A percentile compares a stretch with the other conserved stretches of the same genome.
These are phyloP conservation scores for Hygrophorus russula DNA, from an alignment of 768 basidiomycete genomes.

Conservation along the genomic window DNA sequence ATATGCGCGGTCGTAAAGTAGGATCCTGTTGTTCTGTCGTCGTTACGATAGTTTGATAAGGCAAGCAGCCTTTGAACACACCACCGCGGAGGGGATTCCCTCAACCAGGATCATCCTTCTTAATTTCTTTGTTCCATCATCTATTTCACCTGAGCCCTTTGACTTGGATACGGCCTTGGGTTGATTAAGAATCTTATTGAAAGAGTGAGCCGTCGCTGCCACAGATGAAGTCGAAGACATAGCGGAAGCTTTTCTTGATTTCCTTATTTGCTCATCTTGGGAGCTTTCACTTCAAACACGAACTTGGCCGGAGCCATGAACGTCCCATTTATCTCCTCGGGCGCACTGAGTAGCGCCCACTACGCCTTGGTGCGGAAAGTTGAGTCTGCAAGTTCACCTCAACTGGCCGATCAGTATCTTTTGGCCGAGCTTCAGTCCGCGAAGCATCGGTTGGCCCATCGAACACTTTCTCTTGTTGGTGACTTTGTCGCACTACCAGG, in stretches of 20 bases:
- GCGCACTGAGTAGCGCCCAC: slow-evolving; percentile 64
- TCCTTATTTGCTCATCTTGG: not conserved
- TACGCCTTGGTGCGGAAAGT: slow-evolving; percentile 67
- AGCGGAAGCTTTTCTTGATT: not conserved
- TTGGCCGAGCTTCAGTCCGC: slow-evolving; percentile 46
- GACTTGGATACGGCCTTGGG: slow-evolving; percentile 56
- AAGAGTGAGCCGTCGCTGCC: slow-evolving; percentile 50
- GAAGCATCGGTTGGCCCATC: slow-evolving; percentile 39
- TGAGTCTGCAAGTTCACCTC: slow-evolving; percentile 46
- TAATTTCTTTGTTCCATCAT: slow-evolving; percentile 80
- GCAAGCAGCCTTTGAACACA: slow-evolving; percentile 24
- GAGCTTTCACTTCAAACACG: not conserved
- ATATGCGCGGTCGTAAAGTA: slow-evolving; percentile 81
- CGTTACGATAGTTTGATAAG: too few relatives aligned
- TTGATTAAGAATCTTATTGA: slow-evolving; percentile 71
- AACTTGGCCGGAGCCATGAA: slow-evolving; percentile 36
- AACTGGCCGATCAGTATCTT: slow-evolving; percentile 52
- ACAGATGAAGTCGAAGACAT: slow-evolving; percentile 13
- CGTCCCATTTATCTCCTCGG: slow-evolving; percentile 67
- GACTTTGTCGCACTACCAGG: slow-evolving; percentile 4
- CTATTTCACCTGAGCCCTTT: slow-evolving; percentile 49
- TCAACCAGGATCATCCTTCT: slow-evolving; percentile 83
- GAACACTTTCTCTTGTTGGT: slow-evolving; percentile 45
- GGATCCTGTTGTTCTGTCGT: slow-evolving; percentile 40
- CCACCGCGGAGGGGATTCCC: slow-evolving; percentile 71